Evolutionary conservation across 1,284 basidiomycete genomes (phyloP), one percentile per base, ranked within the genome.

Genomic region (Abortiporus biennis): DNA sequence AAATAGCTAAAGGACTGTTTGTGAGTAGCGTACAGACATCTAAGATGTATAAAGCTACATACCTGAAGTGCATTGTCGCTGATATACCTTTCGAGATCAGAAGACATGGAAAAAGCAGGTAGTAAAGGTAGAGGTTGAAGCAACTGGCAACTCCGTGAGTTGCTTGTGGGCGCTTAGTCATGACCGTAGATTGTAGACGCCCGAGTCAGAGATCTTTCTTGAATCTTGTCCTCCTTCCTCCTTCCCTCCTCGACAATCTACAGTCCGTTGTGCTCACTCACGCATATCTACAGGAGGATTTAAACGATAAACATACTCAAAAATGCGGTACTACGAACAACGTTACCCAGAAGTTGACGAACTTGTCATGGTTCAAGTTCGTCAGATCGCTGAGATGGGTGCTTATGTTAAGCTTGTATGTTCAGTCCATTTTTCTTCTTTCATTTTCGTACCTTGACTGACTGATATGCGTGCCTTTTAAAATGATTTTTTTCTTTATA

Each of bases 301-400:
- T n/a, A 29, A 29, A n/a, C n/a, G 27, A 9, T 9, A 29, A 8
- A 29, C 27, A 19, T 17, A 12, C 30, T 38, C 20, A 42, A 59
- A 46, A 25, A 90, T 90, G 86, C 78, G 86, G 36, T 90, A 88
- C 63, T 90, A 89, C 61, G 79, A 85, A 59, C 80, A 81, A 57
- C 76, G 78, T 49, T 89, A 86, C 56, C 86, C 85, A 22, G 85
- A 92, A 66, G 89, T 96, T 45, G 95, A 99, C 64, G 91, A 97
- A 66, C 83, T 98, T 48, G 94, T 98, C 65, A 97, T 98, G 94
- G 94, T 97, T 36, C 94, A 98, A 66, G 95, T 99, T 51, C 90
- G 92, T 65, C 92, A 96, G 70, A 99, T 99, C 57, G 93, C 93
- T 46, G 95, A 99, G 67, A 99, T 98, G 94, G 95, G 96, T 43